Base-by-base conservation (phyloP, 495 filamentous ascomycete genomes). In the Immersiella caudata region DNA sequence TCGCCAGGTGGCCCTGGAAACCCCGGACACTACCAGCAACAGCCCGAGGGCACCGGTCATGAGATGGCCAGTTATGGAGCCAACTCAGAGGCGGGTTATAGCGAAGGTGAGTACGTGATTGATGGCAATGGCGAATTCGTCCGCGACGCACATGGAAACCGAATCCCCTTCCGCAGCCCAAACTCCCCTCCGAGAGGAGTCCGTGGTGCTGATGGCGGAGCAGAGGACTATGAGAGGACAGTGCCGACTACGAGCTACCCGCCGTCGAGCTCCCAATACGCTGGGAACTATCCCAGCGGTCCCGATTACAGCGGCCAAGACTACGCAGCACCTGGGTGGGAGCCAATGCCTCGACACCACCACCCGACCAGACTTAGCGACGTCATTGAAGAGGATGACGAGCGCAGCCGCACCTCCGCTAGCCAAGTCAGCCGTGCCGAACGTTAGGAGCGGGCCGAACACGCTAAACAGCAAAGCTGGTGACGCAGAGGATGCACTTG, bases 311-410 rank as follows among this genome's bases (percentile, higher is more conserved):
- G 76, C 16, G 85, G 84, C 24, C 76, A 85, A 24, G 90, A 88
- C 14, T 95, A 90, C 79, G 88, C 89, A 9, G 84, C 82, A 1
- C 76, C 83, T 0, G 90, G 88, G 9, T 97, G 93, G 94, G 93
- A 95, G 61, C 79, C 79, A 11, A 85, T 93, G 62, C 87, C 91
- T n/a, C 84, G 94, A 58, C 95, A 97, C 79, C 94, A 97, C 73
- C 95, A 98, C 79, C 94, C 94, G 0, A 97, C 94, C 2, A 83
- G 95, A 62, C 80, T 99, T 65, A 97, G 95, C 74, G 95, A 99
- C 81, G 94, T 99, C 12, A 83, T 95, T 11, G 95, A 99, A 68
- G 88, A 88, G 71, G 90, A 97, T 62, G 91, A 94, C 64, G 91
- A 94, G 77, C 80, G 86, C 46, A 90, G 90, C 66, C 80, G 85